A percentile compares a stretch with the other conserved stretches of the same genome.
phyloP scores from a whole-genome alignment of 2,329 filamentous ascomycete species.

The Gnomoniopsis smithogilvyi region DNA sequence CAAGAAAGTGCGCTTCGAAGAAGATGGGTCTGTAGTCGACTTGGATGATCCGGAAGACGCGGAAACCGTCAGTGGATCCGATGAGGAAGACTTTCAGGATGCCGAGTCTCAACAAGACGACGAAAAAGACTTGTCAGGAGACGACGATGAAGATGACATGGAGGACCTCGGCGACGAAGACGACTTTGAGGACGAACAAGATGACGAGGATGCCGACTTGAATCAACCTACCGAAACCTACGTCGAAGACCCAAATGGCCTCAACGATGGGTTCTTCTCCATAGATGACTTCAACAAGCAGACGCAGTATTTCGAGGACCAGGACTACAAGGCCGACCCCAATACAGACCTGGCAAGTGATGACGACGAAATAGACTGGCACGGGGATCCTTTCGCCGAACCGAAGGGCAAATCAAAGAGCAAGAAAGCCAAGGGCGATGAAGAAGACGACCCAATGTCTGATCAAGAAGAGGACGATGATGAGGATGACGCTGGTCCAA shows the following conservation, averaged over 20 bases:
- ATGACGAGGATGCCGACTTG: slow-evolving; percentile 40
- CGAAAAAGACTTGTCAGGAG: slow-evolving; percentile 22
- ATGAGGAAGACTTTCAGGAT: slow-evolving; percentile 32
- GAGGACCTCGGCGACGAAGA: slow-evolving; percentile 29
- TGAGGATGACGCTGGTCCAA: slow-evolving; percentile 74
- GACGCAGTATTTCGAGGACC: slow-evolving; percentile 82
- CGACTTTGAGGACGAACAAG: slow-evolving; percentile 29
- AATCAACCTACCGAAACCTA: slow-evolving; percentile 54
- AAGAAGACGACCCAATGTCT: slow-evolving; percentile 25
- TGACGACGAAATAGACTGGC: slow-evolving; percentile 87
- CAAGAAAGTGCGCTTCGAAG: slow-evolving; percentile 27
- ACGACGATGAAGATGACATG: slow-evolving; percentile 28
- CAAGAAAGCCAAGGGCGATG: slow-evolving; percentile 25
- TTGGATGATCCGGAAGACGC: slow-evolving; percentile 18
- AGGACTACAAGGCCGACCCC: slow-evolving; percentile 74
- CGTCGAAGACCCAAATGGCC: slow-evolving; percentile 71
- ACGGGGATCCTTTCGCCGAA: slow-evolving; percentile 64
- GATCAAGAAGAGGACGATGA: slow-evolving; percentile 50
- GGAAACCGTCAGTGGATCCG: slow-evolving; percentile 23
- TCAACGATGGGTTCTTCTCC: slow-evolving; percentile 98
- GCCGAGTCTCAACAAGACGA: slow-evolving; percentile 26
- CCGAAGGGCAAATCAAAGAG: slow-evolving; percentile 26
- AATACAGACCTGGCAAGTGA: slow-evolving; percentile 74
- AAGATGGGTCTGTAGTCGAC: slow-evolving; percentile 36
- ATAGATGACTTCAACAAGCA: slow-evolving; percentile 97